Evolutionary conservation across 495 filamentous ascomycete species (phyloP).

Genomic region (Neurospora sp.): DNA sequence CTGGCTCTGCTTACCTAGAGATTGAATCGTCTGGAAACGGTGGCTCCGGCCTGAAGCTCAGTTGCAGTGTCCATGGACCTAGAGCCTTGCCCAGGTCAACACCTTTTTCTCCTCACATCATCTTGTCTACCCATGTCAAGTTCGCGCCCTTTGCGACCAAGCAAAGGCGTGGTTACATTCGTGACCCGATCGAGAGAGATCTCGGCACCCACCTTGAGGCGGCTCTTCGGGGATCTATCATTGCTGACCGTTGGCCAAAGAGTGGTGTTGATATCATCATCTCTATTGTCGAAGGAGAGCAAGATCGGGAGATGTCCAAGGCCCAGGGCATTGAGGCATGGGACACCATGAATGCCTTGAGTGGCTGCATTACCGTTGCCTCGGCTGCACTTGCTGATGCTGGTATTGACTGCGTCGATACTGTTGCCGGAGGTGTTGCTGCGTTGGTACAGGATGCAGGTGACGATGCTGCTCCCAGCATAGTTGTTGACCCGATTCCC

Average conservation of each 20-base stretch:
- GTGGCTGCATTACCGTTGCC: slow-evolving; percentile 87
- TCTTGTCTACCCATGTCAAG: slow-evolving; percentile 86
- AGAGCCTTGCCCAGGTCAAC: slow-evolving; percentile 81
- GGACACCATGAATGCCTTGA: slow-evolving; percentile 72
- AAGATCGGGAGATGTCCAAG: slow-evolving; percentile 35
- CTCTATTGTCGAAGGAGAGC: slow-evolving; percentile 85
- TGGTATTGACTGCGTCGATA: slow-evolving; percentile 89
- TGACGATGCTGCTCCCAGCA: slow-evolving; percentile 27
- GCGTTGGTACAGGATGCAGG: slow-evolving; percentile 51
- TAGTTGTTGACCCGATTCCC: slow-evolving; percentile 78
- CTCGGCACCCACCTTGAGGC: slow-evolving; percentile 85
- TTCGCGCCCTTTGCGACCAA: slow-evolving; percentile 88
- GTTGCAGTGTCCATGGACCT: slow-evolving; percentile 86
- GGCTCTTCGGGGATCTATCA: slow-evolving; percentile 77
- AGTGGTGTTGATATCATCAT: slow-evolving; percentile 87
- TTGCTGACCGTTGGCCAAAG: slow-evolving; percentile 93
- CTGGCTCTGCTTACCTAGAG: slow-evolving; percentile 90
- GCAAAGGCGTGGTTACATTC: slow-evolving; percentile 73
- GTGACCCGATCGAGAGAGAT: slow-evolving; percentile 79
- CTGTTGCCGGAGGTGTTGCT: slow-evolving; percentile 81
- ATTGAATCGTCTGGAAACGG: slow-evolving; percentile 49
- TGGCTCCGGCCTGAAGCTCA: slow-evolving; percentile 67
- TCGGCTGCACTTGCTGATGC: slow-evolving; percentile 94
- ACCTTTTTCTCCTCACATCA: slow-evolving; percentile 80
- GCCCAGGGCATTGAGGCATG: slow-evolving; percentile 54